Conservation (phyloP, 495 filamentous ascomycete species). For the Aspergillus bridgeri region DNA sequence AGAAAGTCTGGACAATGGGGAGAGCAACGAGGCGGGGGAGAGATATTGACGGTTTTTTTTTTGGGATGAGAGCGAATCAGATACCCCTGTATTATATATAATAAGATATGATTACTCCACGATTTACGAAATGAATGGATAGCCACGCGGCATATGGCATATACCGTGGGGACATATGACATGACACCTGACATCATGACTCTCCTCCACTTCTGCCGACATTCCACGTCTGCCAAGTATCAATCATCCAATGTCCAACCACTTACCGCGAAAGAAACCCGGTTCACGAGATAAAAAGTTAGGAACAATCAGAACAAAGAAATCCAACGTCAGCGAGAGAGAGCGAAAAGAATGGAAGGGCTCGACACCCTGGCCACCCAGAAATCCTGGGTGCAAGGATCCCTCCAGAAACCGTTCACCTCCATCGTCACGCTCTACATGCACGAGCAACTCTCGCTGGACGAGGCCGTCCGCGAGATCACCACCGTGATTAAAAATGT, state of each 20-base stretch:
- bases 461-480: slow-evolving; percentile 8
- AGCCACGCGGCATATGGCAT: too few relatives aligned
- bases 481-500: slow-evolving; percentile 10
- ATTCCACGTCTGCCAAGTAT: background rate
- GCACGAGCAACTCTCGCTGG: slow-evolving; percentile 6
- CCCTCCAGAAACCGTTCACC: slow-evolving; percentile 9
- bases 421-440: slow-evolving; percentile 14
- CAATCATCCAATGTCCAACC: background rate
- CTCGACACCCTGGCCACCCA: slow-evolving; percentile 8
- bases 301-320: too few relatives aligned
- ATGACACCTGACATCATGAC: slow-evolving; percentile 8
- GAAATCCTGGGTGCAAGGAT: slow-evolving; percentile 11
- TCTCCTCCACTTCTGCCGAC: background rate
- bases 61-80: background rate
- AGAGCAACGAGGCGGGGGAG: background rate
- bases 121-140: background rate
- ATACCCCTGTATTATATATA: slow-evolving; percentile 4
- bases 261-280: too few relatives aligned
- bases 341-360: background rate
- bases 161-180: slow-evolving; percentile 2
- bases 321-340: too few relatives aligned
- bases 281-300: too few relatives aligned
- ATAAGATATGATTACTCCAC: too few relatives aligned
- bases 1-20: slow-evolving; percentile 16
- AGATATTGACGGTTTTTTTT: background rate